Conservation (phyloP, 2,329 filamentous ascomycete genomes). For the Pseudogymnoascus sp. region DNA sequence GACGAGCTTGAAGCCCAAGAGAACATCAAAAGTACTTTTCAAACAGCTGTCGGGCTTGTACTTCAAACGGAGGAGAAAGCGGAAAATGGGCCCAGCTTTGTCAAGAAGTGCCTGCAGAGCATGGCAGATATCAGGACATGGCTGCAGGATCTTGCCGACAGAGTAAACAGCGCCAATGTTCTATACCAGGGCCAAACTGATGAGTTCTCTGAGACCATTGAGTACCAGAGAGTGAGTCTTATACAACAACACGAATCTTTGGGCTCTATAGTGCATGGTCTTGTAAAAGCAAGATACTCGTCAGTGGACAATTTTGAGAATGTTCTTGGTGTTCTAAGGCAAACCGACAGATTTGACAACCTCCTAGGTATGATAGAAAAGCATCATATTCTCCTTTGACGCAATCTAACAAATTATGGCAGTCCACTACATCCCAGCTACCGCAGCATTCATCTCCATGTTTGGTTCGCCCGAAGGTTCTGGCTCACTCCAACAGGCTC, state of each 20-base stretch:
- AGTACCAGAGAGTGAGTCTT: constrained; percentile 72
- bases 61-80: constrained; percentile 37
- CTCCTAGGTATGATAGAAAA: constrained; percentile 37
- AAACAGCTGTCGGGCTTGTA: constrained; percentile 44
- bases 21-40: constrained; percentile 43
- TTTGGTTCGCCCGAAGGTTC: constrained; percentile 72
- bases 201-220: constrained; percentile 67
- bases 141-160: constrained; percentile 68
- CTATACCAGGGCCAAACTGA: constrained; percentile 56
- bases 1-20: constrained; percentile 48
- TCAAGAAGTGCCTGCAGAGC: constrained; percentile 64
- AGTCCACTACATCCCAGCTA: constrained; percentile 75
- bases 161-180: constrained; percentile 64
- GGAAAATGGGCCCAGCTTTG: constrained; percentile 51
- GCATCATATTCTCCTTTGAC: background rate
- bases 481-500: constrained; percentile 58
- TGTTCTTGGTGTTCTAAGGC: constrained; percentile 60
- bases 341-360: constrained; percentile 67
- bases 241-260: constrained; percentile 85
- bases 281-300: constrained; percentile 68
- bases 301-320: constrained; percentile 63
- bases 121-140: constrained; percentile 71
- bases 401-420: constrained; percentile 17
- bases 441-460: constrained; percentile 67
- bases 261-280: constrained; percentile 67